phyloP scores from a whole-genome alignment of 75 land plant species.

The Selaginella tamariscina region DNA sequence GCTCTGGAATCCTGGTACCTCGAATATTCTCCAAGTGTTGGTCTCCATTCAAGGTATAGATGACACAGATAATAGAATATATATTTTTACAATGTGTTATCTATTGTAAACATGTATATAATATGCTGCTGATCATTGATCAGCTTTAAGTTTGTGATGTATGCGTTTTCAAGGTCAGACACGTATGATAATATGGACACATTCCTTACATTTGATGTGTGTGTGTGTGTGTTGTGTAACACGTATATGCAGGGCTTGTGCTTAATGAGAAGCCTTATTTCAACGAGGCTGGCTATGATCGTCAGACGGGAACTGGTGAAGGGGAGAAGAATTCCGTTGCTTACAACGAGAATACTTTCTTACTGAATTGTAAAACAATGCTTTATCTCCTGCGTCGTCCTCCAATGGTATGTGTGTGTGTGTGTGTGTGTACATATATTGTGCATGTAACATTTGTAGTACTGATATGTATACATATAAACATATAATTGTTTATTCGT shows the following conservation, averaged over 20 bases:
- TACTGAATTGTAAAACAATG: constrained; percentile 79
- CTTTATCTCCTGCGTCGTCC: constrained; percentile 71
- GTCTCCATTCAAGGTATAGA: constrained; percentile 96
- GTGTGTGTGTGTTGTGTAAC: too few relatives aligned
- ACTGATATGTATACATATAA: too few relatives aligned
- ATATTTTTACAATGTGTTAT: too few relatives aligned
- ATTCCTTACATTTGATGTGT: too few relatives aligned
- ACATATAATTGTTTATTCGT: constrained; percentile 68
- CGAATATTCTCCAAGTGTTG: constrained; percentile 84
- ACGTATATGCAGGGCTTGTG: too few relatives aligned
- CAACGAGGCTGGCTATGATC: constrained; percentile 97
- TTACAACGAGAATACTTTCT: constrained; percentile 83
- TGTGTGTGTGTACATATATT: not conserved
- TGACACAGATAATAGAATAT: too few relatives aligned
- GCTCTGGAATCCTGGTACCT: constrained; percentile 75
- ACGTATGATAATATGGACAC: too few relatives aligned
- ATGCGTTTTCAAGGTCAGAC: too few relatives aligned
- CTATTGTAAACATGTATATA: too few relatives aligned
- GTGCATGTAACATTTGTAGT: not conserved
- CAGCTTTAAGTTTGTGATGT: too few relatives aligned
- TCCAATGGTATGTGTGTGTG: constrained; percentile 43
- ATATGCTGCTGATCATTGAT: too few relatives aligned
- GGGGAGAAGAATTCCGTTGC: constrained; percentile 89
- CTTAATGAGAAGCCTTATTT: constrained; percentile 86
- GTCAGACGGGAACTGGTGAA: constrained; percentile 75